These are phyloP conservation scores for Tuber indicum DNA, from an alignment of 495 filamentous ascomycete species.

Conservation along the genomic window DNA sequence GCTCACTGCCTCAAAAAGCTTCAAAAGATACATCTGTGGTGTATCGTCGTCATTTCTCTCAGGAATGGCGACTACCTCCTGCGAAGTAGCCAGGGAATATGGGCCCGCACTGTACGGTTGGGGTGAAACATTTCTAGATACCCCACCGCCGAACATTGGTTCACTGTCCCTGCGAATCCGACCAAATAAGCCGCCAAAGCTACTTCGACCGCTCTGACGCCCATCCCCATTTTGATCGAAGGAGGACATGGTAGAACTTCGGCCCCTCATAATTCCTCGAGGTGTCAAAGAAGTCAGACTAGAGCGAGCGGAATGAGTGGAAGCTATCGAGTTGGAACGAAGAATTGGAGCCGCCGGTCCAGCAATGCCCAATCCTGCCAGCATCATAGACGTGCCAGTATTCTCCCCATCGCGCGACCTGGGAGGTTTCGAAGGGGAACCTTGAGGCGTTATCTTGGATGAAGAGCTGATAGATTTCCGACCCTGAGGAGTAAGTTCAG, in stretches of 20 bases:
- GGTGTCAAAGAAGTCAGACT: slow-evolving; percentile 58
- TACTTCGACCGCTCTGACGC: slow-evolving; percentile 65
- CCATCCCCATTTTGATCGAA: slow-evolving; percentile 52
- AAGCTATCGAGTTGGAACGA: slow-evolving; percentile 60
- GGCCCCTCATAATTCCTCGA: slow-evolving; percentile 51
- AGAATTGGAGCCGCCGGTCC: slow-evolving; percentile 43
- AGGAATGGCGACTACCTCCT: slow-evolving; percentile 56
- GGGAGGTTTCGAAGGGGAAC: slow-evolving; percentile 17
- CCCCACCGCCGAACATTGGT: slow-evolving; percentile 25
- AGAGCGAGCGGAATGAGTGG: slow-evolving; percentile 63
- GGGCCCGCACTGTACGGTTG: slow-evolving; percentile 33
- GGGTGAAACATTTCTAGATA: slow-evolving; percentile 34
- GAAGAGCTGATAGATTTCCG: slow-evolving; percentile 36
- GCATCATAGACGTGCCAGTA: slow-evolving; percentile 24
- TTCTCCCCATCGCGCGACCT: slow-evolving; percentile 15
- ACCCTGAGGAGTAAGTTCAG: slow-evolving; percentile 26
- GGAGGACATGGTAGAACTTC: slow-evolving; percentile 89
- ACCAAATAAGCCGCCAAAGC: slow-evolving; percentile 80
- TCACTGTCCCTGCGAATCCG: slow-evolving; percentile 41
- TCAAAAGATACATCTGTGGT: slow-evolving; percentile 76
- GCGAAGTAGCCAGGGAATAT: slow-evolving; percentile 44
- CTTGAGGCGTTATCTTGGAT: neutral
- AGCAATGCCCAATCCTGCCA: slow-evolving; percentile 34
- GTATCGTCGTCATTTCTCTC: slow-evolving; percentile 82
- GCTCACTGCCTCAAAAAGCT: slow-evolving; percentile 70